These are phyloP conservation scores for Acrodontium crateriforme DNA, from an alignment of 2,329 filamentous ascomycete species.

Conservation along the genomic window DNA sequence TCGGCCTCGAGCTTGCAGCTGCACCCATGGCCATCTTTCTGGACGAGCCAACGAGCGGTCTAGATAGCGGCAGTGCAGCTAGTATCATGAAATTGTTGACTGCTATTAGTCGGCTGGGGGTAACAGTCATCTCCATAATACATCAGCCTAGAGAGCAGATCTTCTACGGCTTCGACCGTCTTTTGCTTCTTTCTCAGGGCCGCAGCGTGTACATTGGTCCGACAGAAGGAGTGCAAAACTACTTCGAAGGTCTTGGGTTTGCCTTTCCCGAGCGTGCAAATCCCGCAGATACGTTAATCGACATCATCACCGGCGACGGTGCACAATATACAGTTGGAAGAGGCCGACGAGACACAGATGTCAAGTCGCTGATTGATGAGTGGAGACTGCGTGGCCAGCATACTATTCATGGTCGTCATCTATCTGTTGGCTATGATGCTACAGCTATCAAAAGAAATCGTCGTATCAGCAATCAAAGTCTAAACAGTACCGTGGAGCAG, in stretches of 20 bases:
- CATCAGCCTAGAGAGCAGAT: conserved; percentile 48
- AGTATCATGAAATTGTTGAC: conserved; percentile 43
- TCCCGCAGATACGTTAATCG: conserved; percentile 44
- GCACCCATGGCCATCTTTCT: conserved; percentile 36
- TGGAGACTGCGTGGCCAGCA: conserved; percentile 26
- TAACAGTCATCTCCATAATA: conserved; percentile 45
- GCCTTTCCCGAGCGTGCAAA: conserved; percentile 36
- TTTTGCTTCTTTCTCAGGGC: conserved; percentile 42
- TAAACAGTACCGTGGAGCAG: conserved; percentile 25
- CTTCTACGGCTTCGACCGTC: conserved; percentile 42
- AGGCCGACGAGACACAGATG: conserved; percentile 27
- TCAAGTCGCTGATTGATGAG: conserved; percentile 36
- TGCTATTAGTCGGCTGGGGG: conserved; percentile 40
- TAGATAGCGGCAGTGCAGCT: conserved; percentile 41
- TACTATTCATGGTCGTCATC: conserved; percentile 4
- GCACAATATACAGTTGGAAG: conserved; percentile 28
- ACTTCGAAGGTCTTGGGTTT: conserved; percentile 42
- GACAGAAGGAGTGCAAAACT: conserved; percentile 30
- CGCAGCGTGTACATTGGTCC: conserved; percentile 42
- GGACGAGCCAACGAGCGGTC: conserved; percentile 20
- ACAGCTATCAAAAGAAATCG: conserved; percentile 8
- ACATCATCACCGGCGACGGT: conserved; percentile 47
- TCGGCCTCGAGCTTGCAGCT: conserved; percentile 45
- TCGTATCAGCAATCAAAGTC: conserved; percentile 14
- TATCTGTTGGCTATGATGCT: conserved; percentile 6